Conservation (phyloP, 495 filamentous ascomycete genomes). For the Emericellopsis terricola region DNA sequence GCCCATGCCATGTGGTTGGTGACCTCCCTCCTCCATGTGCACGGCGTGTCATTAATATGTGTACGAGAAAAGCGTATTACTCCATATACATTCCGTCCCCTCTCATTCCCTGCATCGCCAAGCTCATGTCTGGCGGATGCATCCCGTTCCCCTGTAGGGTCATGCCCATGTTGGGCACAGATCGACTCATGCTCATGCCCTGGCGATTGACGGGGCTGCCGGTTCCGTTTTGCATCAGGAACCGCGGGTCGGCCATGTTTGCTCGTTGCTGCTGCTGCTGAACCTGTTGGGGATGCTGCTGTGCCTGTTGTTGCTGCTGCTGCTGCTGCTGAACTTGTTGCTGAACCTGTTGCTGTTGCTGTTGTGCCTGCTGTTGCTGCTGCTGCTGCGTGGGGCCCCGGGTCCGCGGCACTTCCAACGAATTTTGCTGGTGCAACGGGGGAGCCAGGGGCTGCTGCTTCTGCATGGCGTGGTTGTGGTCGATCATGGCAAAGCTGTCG, state of each 20-base stretch:
- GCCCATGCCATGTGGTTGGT: too few relatives aligned
- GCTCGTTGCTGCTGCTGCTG: slow-evolving; percentile 5
- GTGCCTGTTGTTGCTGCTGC: slow-evolving; percentile 2
- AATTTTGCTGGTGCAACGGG: slow-evolving; percentile 5
- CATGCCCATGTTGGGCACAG: slow-evolving; percentile 12
- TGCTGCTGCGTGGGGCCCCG: slow-evolving; percentile 7
- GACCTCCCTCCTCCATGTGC: too few relatives aligned
- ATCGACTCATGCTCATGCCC: slow-evolving; percentile 9
- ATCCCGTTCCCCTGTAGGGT: slow-evolving; percentile 7
- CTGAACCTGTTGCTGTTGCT: slow-evolving; percentile 5
- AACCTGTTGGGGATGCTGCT: slow-evolving; percentile 5
- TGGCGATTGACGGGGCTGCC: slow-evolving; percentile 5
- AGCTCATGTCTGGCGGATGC: slow-evolving; percentile 8
- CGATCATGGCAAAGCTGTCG: slow-evolving; percentile 12
- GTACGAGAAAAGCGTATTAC: too few relatives aligned
- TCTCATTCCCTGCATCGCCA: slow-evolving; percentile 15
- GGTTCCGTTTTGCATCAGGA: slow-evolving; percentile 7
- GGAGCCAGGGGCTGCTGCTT: slow-evolving; percentile 6
- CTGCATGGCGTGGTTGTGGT: slow-evolving; percentile 4
- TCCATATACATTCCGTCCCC: slow-evolving; percentile 25
- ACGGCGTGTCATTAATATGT: too few relatives aligned
- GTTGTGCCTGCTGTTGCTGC: slow-evolving; percentile 5
- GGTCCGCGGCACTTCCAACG: slow-evolving; percentile 10
- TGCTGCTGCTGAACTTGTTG: slow-evolving; percentile 6
- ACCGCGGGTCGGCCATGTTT: background rate